These are phyloP conservation scores for Penicillium desertorum DNA, from an alignment of 495 filamentous ascomycete species.

Conservation along the genomic window DNA sequence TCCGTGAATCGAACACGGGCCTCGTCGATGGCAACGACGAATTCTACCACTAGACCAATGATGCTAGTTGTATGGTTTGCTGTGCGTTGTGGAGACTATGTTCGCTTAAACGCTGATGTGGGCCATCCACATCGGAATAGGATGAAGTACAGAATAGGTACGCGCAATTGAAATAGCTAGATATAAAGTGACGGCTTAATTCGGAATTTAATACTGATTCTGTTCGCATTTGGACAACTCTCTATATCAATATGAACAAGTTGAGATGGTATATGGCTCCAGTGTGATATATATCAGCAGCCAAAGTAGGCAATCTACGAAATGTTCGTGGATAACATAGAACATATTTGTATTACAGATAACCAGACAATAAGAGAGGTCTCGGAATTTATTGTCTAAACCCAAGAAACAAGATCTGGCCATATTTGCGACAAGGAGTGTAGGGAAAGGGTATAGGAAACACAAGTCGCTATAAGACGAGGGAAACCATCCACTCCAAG, in stretches of 20 bases:
- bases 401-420: neutral
- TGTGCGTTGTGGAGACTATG: neutral
- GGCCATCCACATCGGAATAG: neutral
- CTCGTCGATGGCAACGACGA: slow-evolving; percentile 61
- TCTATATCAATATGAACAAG: neutral
- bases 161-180: neutral
- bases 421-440: neutral
- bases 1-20: slow-evolving; percentile 60
- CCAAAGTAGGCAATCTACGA: neutral
- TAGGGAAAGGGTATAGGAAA: neutral
- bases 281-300: neutral
- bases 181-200: neutral
- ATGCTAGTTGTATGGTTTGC: slow-evolving; percentile 33
- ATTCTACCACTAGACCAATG: slow-evolving; percentile 62
- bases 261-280: neutral
- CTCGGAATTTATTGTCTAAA: neutral
- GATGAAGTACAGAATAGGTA: too few species aligned
- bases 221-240: neutral
- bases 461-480: slow-evolving; percentile 2
- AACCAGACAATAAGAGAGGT: neutral
- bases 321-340: neutral
- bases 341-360: neutral
- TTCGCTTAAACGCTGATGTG: neutral
- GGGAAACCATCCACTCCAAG: neutral
- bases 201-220: neutral